Conservation (phyloP, 108 stramenopile genomes). For the Bacterosira constricta region DNA sequence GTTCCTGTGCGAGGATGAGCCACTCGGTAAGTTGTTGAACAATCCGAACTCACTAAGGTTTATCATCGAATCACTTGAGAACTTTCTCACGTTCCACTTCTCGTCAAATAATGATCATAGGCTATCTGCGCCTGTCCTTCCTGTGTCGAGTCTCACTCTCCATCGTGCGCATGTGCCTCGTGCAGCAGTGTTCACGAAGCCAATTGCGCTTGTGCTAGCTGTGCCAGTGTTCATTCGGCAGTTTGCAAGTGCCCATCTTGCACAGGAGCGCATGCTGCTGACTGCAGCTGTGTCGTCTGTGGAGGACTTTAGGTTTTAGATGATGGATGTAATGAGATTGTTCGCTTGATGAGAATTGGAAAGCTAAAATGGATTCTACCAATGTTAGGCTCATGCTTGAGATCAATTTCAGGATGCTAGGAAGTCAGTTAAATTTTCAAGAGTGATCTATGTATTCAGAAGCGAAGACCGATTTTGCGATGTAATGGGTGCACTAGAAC, state of each 20-base stretch:
- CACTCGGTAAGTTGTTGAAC: conserved; percentile 37
- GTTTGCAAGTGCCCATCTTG: conserved; percentile 35
- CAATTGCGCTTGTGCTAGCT: conserved; percentile 19
- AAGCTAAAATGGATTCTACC: no score
- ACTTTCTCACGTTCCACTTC: neutral
- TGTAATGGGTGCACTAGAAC: no score
- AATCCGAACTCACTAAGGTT: no score
- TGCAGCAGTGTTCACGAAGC: conserved; percentile 18
- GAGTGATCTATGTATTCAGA: no score
- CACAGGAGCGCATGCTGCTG: conserved; percentile 32
- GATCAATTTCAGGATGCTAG: no score
- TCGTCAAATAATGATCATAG: neutral
- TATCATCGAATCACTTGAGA: no score
- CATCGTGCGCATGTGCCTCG: conserved; percentile 16
- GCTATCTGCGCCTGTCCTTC: conserved; percentile 24
- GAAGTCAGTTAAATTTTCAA: no score
- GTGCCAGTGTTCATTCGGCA: conserved; percentile 25
- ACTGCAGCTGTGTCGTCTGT: conserved; percentile 47
- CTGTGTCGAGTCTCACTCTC: conserved; percentile 24
- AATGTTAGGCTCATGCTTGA: no score
- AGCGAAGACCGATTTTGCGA: no score
- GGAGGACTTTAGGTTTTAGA: no score
- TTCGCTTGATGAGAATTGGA: no score
- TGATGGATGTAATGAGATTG: no score
- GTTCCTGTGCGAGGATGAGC: conserved; percentile 11